These are phyloP conservation scores for Platanthera guangdongensis DNA, from an alignment of 106 monocot genomes.

Conservation along the genomic window DNA sequence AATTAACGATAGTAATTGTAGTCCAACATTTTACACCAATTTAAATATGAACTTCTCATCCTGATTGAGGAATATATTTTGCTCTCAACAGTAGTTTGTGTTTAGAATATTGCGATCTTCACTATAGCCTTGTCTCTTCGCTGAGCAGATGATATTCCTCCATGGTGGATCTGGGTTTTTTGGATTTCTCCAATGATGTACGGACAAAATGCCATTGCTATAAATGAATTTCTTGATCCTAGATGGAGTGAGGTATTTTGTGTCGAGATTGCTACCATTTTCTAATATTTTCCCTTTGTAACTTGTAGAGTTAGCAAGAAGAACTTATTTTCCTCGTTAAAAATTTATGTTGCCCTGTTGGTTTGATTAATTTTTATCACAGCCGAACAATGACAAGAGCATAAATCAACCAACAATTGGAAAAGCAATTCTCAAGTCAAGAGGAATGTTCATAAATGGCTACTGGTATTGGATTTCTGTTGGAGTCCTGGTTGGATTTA, in stretches of 20 bases:
- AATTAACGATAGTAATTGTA: too few species aligned
- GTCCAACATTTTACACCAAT: too few species aligned
- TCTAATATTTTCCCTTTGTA: neutral
- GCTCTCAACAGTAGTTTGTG: too few species aligned
- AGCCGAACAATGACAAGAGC: constrained; percentile 52
- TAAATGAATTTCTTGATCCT: constrained; percentile 68
- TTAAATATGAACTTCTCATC: too few species aligned
- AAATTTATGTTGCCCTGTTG: neutral
- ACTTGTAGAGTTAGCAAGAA: constrained; percentile 31
- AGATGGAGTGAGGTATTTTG: constrained; percentile 40
- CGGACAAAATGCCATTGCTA: constrained; percentile 42
- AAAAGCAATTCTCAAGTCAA: constrained; percentile 67
- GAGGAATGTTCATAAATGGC: constrained; percentile 38
- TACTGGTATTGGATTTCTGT: constrained; percentile 69
- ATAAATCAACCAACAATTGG: constrained; percentile 62
- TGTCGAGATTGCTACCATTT: neutral
- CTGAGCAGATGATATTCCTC: constrained; percentile 37
- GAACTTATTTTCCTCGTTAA: constrained; percentile 15
- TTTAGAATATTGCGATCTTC: too few species aligned
- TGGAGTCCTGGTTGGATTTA: constrained; percentile 48
- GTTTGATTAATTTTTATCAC: constrained; percentile 7
- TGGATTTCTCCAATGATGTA: constrained; percentile 73
- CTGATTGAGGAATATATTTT: too few species aligned
- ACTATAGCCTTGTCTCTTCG: neutral
- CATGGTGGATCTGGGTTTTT: constrained; percentile 67